phyloP scores from a whole-genome alignment of 2,329 filamentous ascomycete genomes.

The Cercospora nicotianae region DNA sequence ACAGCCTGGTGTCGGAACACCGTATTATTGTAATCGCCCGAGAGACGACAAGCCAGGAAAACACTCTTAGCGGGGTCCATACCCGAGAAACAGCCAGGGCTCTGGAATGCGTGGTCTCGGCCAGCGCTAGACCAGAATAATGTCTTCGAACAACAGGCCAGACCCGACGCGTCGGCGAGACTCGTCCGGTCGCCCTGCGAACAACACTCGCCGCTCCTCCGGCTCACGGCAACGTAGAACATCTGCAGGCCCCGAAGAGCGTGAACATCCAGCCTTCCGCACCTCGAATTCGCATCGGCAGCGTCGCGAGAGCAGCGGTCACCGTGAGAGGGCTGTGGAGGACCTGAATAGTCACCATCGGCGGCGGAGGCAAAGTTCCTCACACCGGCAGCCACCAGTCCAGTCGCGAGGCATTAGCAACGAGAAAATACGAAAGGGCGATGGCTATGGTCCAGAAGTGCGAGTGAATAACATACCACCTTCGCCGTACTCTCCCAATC shows the following conservation, averaged over 20 bases:
- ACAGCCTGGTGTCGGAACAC: background rate
- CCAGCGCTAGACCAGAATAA: slow-evolving; percentile 14
- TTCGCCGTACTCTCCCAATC: slow-evolving; percentile 46
- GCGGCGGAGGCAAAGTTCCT: slow-evolving; percentile 31
- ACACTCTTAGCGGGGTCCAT: background rate
- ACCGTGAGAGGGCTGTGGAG: slow-evolving; percentile 19
- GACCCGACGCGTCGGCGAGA: slow-evolving; percentile 19
- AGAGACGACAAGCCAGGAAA: background rate
- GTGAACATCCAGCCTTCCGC: slow-evolving; percentile 58
- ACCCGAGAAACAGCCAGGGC: slow-evolving; percentile 11
- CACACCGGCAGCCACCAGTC: slow-evolving; percentile 12
- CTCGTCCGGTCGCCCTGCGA: slow-evolving; percentile 13
- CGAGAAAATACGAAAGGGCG: slow-evolving; percentile 41
- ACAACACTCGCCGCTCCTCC: slow-evolving; percentile 42
- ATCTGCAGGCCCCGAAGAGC: slow-evolving; percentile 51
- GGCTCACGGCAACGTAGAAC: slow-evolving; percentile 65
- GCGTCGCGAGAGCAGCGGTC: slow-evolving; percentile 28
- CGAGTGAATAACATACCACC: slow-evolving; percentile 32
- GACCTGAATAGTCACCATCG: slow-evolving; percentile 25
- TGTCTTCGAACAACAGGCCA: slow-evolving; percentile 27
- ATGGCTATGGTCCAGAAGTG: slow-evolving; percentile 18
- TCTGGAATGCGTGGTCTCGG: slow-evolving; percentile 14
- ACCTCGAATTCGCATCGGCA: slow-evolving; percentile 26
- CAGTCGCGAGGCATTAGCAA: slow-evolving; percentile 14
- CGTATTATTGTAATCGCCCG: background rate